Evolutionary conservation across 257 asterid genomes (phyloP).

Genomic region (Solanum chilense): DNA sequence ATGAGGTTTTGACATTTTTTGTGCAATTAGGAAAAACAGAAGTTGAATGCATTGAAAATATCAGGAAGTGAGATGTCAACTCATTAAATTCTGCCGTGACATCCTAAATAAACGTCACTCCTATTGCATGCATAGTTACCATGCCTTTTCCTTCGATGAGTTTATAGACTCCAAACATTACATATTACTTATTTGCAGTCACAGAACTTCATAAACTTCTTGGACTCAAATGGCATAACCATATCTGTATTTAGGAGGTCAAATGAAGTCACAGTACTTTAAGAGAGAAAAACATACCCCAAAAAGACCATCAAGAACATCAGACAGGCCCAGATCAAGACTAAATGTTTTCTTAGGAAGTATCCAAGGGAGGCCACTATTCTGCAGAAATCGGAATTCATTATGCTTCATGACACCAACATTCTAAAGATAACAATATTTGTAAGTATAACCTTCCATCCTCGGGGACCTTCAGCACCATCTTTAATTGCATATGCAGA

Average conservation of each 20-base stretch:
- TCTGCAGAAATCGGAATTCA: conserved; percentile 41
- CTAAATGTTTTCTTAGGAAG: conserved; percentile 45
- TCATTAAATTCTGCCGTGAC: not conserved
- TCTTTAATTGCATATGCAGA: conserved; percentile 92
- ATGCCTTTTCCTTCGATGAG: not conserved
- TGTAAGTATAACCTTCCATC: conserved; percentile 53
- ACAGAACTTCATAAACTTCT: not conserved
- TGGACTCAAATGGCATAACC: not conserved
- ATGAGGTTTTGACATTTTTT: not conserved
- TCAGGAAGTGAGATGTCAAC: not conserved
- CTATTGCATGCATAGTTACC: not conserved
- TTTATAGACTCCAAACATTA: not conserved
- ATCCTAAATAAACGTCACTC: not conserved
- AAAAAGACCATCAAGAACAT: conserved; percentile 18
- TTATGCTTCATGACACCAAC: not conserved
- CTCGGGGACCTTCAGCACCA: conserved; percentile 79
- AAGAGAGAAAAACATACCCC: conserved; percentile 11
- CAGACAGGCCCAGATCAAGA: conserved; percentile 31
- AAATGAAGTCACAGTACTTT: not conserved
- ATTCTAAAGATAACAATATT: not conserved
- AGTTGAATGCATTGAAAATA: not conserved
- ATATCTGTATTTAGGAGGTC: not conserved
- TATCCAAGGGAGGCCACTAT: conserved; percentile 87
- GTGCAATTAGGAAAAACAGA: not conserved
- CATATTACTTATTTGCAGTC: not conserved